Evolutionary conservation across 768 basidiomycete species (phyloP).

Genomic region (Lactarius sanguifluus): DNA sequence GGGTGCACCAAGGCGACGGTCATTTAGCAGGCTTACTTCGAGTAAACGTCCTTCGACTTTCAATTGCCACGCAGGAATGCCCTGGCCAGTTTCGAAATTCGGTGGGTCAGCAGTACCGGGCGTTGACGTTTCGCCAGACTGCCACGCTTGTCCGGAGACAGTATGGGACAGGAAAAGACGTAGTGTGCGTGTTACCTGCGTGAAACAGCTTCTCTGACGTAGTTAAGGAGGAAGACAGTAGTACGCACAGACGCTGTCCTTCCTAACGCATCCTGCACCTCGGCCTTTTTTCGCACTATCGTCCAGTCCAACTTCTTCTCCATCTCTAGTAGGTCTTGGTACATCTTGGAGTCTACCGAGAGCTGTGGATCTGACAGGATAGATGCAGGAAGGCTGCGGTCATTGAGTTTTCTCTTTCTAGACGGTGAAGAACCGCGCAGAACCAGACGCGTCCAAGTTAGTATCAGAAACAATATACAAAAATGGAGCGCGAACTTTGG

Average conservation of each 20-base stretch:
- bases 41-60: conserved; percentile 86
- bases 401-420: conserved; percentile 77
- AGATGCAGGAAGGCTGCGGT: conserved; percentile 75
- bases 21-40: conserved; percentile 51
- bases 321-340: conserved; percentile 82
- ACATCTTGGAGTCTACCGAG: conserved; percentile 81
- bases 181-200: conserved; percentile 78
- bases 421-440: conserved; percentile 2
- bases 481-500: conserved; percentile 36
- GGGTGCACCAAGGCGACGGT: neutral
- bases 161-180: conserved; percentile 88
- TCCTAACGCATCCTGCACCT: conserved; percentile 86
- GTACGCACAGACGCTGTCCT: conserved; percentile 64
- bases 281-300: conserved; percentile 83
- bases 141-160: conserved; percentile 84
- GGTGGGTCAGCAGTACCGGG: conserved; percentile 42
- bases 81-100: conserved; percentile 82
- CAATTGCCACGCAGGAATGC: conserved; percentile 86
- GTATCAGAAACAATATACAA: neutral
- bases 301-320: conserved; percentile 95
- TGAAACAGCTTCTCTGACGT: neutral
- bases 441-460: conserved; percentile 14
- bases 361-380: conserved; percentile 74
- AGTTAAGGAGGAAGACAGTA: neutral
- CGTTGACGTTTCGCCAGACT: conserved; percentile 46